These are phyloP conservation scores for Cynanchum wilfordii DNA, from an alignment of 257 asterid genomes.

Conservation along the genomic window DNA sequence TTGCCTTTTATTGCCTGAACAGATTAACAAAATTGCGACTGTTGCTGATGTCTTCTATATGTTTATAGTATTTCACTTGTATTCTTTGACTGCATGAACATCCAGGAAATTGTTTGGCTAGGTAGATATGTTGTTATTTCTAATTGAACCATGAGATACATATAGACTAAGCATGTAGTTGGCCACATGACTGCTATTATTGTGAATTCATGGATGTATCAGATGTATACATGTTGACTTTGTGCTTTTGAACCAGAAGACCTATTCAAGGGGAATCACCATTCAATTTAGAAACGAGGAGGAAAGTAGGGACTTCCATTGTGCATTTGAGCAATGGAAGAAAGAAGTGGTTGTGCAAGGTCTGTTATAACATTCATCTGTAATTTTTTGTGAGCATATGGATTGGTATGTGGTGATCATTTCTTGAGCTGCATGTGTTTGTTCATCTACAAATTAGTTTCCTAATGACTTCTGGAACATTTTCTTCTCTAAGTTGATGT, in stretches of 20 bases:
- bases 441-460: background rate
- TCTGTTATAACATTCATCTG: constrained; percentile 35
- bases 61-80: background rate
- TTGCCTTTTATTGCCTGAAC: background rate
- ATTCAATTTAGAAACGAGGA: constrained; percentile 85
- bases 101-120: background rate
- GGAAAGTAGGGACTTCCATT: constrained; percentile 86
- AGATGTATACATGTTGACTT: constrained; percentile 27
- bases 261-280: constrained; percentile 81
- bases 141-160: background rate
- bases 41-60: background rate
- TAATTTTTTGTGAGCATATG: constrained; percentile 6
- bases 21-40: background rate
- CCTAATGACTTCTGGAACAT: background rate
- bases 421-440: background rate
- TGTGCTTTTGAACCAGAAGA: constrained; percentile 63
- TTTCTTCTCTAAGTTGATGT: background rate
- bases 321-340: constrained; percentile 96
- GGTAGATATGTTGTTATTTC: constrained; percentile 4
- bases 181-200: constrained; percentile 14
- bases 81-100: background rate
- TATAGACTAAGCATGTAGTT: background rate
- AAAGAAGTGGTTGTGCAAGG: constrained; percentile 74
- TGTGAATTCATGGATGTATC: constrained; percentile 20
- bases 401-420: background rate